phyloP scores from a whole-genome alignment of 176 grass and related monocot species.

The Olyra latifolia region DNA sequence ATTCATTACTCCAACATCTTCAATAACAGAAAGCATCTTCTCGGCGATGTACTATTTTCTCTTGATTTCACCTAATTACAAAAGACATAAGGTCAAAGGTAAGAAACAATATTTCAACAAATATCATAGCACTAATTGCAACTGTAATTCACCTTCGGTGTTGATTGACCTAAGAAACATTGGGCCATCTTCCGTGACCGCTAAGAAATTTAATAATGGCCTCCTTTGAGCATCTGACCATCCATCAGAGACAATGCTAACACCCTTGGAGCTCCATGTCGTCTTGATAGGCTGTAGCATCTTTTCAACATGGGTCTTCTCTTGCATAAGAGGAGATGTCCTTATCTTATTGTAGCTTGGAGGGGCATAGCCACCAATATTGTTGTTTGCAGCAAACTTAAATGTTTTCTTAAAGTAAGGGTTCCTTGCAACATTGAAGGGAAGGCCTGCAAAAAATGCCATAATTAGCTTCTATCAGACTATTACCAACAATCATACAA shows the following conservation, averaged over 20 bases:
- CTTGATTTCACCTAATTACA: background rate
- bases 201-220: background rate
- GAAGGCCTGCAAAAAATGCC: background rate
- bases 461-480: background rate
- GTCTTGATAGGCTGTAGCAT: background rate
- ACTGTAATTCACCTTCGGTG: too few species aligned
- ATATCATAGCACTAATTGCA: too few species aligned
- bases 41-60: background rate
- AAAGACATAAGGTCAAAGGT: too few species aligned
- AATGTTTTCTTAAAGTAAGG: background rate
- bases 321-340: background rate
- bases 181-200: background rate
- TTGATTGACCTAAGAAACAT: background rate
- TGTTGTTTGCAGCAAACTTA: background rate
- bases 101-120: too few species aligned
- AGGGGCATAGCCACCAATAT: background rate
- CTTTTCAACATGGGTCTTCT: background rate
- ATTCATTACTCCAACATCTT: background rate
- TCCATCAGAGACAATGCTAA: background rate
- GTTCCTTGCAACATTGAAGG: background rate
- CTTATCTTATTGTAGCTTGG: background rate
- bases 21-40: background rate
- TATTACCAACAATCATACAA: too few species aligned
- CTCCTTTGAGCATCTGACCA: background rate
- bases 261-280: background rate